Conservation (phyloP, 371 early-diverging fungal genomes). For the Saksenaea vasiformis region DNA sequence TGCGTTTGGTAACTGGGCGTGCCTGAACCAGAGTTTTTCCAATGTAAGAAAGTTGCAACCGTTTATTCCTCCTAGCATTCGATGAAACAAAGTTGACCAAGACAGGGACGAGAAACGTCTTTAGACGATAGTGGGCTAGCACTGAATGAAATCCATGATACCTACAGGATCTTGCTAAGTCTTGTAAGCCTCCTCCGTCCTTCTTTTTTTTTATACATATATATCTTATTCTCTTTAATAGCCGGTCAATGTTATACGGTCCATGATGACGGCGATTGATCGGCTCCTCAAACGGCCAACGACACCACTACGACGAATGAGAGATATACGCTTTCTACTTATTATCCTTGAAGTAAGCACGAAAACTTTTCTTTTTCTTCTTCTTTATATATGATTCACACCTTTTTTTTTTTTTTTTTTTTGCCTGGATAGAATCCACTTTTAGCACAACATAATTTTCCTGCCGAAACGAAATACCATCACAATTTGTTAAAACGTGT, state of each 20-base stretch:
- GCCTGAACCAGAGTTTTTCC: constrained; percentile 76
- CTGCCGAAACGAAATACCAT: constrained; percentile 69
- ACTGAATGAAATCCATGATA: constrained; percentile 67
- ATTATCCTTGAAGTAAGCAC: constrained; percentile 83
- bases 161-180: constrained; percentile 67
- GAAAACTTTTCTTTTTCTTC: too few relatives aligned
- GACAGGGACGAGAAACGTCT: constrained; percentile 54
- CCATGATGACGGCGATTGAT: constrained; percentile 81
- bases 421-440: constrained; percentile 61
- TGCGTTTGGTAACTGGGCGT: constrained; percentile 66
- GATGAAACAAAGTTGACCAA: constrained; percentile 4
- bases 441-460: constrained; percentile 64
- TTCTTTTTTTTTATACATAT: constrained; percentile 7
- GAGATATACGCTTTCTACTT: constrained; percentile 79
- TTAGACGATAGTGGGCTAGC: constrained; percentile 69
- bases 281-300: constrained; percentile 78
- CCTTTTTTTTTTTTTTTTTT: too few relatives aligned
- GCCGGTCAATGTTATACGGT: constrained; percentile 63
- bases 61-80: not conserved
- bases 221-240: constrained; percentile 15
- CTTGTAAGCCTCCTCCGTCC: constrained; percentile 49
- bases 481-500: constrained; percentile 72
- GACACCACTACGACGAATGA: constrained; percentile 49
- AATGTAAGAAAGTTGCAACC: constrained; percentile 49
- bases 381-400: too few relatives aligned